phyloP scores from a whole-genome alignment of 352 stramenopile species.

The Phytophthora niederhauseri region DNA sequence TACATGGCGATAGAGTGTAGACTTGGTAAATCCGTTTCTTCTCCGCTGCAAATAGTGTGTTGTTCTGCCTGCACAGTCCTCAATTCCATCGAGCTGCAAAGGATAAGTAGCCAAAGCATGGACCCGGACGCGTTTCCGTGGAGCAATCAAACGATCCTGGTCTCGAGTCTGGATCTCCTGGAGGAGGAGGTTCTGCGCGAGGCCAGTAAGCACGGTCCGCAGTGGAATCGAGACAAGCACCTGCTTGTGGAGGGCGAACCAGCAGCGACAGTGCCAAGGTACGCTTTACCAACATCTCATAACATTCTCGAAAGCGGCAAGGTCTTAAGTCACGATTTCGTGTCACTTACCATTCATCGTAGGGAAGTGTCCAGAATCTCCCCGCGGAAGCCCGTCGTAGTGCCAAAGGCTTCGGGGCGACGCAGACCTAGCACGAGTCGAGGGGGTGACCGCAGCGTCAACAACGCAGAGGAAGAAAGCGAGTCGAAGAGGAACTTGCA shows the following conservation, averaged over 20 bases:
- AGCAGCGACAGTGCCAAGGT: constrained; percentile 26
- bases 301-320: too few species aligned
- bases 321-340: not conserved
- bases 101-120: constrained; percentile 7
- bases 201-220: constrained; percentile 6
- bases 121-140: constrained; percentile 20
- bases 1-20: constrained; percentile 40
- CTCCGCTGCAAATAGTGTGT: constrained; percentile 29
- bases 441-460: constrained; percentile 17
- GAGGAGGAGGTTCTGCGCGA: constrained; percentile 31
- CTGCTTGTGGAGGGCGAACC: constrained; percentile 39
- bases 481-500: constrained; percentile 22
- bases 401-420: constrained; percentile 8
- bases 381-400: constrained; percentile 25
- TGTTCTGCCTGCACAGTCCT: not conserved
- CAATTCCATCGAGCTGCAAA: not conserved
- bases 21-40: constrained; percentile 27
- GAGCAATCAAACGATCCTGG: constrained; percentile 20
- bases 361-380: constrained; percentile 31
- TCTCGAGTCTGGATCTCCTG: constrained; percentile 33
- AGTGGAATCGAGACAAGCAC: constrained; percentile 21
- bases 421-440: constrained; percentile 13
- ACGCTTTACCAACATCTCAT: too few species aligned
- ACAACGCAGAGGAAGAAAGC: constrained; percentile 39
- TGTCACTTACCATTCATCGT: not conserved